Conservation (phyloP, 768 basidiomycete species). For the Leccinum fibrillosum region DNA sequence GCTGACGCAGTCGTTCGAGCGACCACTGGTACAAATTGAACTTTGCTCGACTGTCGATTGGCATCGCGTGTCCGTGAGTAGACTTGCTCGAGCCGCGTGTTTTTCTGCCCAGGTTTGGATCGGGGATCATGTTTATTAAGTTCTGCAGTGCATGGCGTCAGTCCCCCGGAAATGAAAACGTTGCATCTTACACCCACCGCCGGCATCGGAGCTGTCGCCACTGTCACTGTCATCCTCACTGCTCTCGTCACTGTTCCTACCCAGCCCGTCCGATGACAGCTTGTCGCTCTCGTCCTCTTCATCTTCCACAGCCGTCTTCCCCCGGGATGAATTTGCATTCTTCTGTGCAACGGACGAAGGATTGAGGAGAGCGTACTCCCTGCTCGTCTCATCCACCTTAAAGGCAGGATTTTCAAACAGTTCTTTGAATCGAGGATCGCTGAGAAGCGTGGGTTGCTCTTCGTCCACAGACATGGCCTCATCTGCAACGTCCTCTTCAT, state of each 20-base stretch:
- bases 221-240: constrained; percentile 43
- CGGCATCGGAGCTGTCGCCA: constrained; percentile 55
- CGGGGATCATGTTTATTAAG: constrained; percentile 58
- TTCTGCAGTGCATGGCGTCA: constrained; percentile 33
- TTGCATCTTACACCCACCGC: constrained; percentile 37
- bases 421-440: constrained; percentile 84
- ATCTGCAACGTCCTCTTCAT: constrained; percentile 31
- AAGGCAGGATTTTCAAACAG: constrained; percentile 92
- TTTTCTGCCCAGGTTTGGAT: constrained; percentile 46
- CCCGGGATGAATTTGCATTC: constrained; percentile 31
- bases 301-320: constrained; percentile 81
- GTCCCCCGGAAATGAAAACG: constrained; percentile 11
- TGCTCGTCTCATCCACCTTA: constrained; percentile 81
- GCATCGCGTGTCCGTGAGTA: constrained; percentile 40
- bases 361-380: constrained; percentile 92
- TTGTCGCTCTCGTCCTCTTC: constrained; percentile 87
- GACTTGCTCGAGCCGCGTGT: constrained; percentile 44
- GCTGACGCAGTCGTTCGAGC: constrained; percentile 35
- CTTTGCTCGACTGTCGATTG: constrained; percentile 44
- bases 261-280: constrained; percentile 55
- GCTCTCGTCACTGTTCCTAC: constrained; percentile 38
- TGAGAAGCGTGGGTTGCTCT: constrained; percentile 51
- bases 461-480: constrained; percentile 34
- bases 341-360: constrained; percentile 73
- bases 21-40: constrained; percentile 67